Evolutionary conservation across 1,284 basidiomycete species (phyloP), one percentile per base, ranked within the genome.

Genomic region (Cutaneotrichosporon mucoides): DNA sequence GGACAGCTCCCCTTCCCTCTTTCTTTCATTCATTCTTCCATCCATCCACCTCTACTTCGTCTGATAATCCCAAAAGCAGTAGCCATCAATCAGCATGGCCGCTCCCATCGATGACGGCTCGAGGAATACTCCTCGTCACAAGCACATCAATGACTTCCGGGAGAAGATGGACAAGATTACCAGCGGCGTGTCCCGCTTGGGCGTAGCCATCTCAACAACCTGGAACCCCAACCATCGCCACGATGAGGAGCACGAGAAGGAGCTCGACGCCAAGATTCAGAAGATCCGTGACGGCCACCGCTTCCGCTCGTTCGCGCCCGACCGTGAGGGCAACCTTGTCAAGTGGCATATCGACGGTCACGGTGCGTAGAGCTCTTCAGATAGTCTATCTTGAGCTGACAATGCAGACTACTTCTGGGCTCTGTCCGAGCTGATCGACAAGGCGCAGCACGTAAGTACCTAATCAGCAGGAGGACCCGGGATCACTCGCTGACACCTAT

Each of bases 311-410:
- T 98, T 96, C 75, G 90, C 92, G 0, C 81, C 78, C 10, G 82
- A 89, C 49, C 80, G 88, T 34, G 64, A 78, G 2, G 81, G 84
- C 12, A 94, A 94, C 73, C 81, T 83, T 51, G 88, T 90, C 50
- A 96, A 95, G 79, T 96, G 90, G 87, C 89, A 92, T 71, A 83
- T 93, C 53, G 91, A 93, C 70, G 91, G 92, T 0, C 88, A 91
- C 61, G 90, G 76, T 76, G 49, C 50, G 56, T 56, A n/a, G 36
- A 33, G 24, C 41, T 43, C 12, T 10, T 8, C 9, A 6, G 12
- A 24, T 34, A 4, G 36, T 46, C n/a, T 12, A 15, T 16, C 41
- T 12, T 16, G 40, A 6, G 47, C 43, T 63, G 45, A 57, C 56
- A 15, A n/a, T n/a, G 2, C 51, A 70, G 81, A 96, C 79, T 96